A percentile compares a stretch with the other conserved stretches of the same genome.
Conservation (phyloP, 768 basidiomycete genomes). For the Dendrothele bispora region DNA sequence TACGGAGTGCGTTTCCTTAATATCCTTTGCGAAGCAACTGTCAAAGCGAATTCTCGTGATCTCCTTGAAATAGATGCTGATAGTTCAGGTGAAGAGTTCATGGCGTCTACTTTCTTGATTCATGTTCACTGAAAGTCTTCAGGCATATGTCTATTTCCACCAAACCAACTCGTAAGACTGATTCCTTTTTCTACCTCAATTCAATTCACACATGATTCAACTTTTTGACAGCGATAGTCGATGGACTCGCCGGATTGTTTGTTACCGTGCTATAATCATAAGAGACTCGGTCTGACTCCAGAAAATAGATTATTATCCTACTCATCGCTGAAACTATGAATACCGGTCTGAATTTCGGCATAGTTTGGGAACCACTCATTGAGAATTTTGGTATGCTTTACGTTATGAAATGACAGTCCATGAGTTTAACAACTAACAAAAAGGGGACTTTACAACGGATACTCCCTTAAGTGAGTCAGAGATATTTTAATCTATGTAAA, state of each 20-base stretch:
- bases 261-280: not conserved
- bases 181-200: not conserved
- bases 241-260: not conserved
- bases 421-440: no score
- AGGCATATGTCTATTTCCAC: slow-evolving; percentile 4
- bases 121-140: not conserved
- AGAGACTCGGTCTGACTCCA: not conserved
- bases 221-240: not conserved
- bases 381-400: slow-evolving; percentile 11
- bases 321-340: slow-evolving; percentile 18
- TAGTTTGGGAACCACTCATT: slow-evolving; percentile 20
- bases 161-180: not conserved
- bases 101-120: not conserved
- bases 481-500: no score
- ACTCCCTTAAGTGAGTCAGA: no score
- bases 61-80: not conserved
- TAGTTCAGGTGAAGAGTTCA: slow-evolving; percentile 2
- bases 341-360: slow-evolving; percentile 13
- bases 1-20: slow-evolving; percentile 8
- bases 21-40: not conserved
- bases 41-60: not conserved
- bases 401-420: no score
- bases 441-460: no score
- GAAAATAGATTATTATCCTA: slow-evolving; percentile 14
- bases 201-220: not conserved